Conservation (phyloP, 2,329 filamentous ascomycete species). For the Botrytis byssoidea region DNA sequence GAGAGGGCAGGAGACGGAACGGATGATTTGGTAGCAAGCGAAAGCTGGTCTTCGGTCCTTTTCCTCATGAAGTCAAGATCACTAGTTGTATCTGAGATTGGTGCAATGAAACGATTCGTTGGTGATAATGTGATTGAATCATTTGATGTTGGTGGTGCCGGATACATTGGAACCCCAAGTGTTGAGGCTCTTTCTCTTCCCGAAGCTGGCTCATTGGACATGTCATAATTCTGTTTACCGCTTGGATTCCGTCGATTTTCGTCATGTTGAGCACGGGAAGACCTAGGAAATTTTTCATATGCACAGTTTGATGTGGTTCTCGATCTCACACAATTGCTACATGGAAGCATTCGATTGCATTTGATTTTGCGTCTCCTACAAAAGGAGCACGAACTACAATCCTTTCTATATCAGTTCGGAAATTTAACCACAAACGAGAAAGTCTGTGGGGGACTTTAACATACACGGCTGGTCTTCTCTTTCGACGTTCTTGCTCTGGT, state of each 20-base stretch:
- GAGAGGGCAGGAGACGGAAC: background rate
- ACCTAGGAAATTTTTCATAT: conserved; percentile 43
- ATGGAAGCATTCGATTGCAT: conserved; percentile 59
- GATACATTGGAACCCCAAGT: background rate
- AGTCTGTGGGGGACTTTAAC: conserved; percentile 25
- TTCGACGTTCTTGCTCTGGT: conserved; percentile 38
- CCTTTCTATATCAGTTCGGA: conserved; percentile 30
- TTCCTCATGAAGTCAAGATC: background rate
- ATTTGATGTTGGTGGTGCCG: background rate
- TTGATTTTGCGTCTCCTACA: conserved; percentile 61
- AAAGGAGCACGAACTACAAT: conserved; percentile 52
- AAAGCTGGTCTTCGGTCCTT: background rate
- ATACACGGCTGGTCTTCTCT: conserved; percentile 47
- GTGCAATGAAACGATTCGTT: background rate
- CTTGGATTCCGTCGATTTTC: background rate
- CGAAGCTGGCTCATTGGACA: background rate
- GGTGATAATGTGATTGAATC: background rate
- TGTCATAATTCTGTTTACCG: background rate
- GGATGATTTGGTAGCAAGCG: background rate
- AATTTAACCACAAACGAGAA: background rate
- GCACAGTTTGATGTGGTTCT: conserved; percentile 52
- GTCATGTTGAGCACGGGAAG: conserved; percentile 4
- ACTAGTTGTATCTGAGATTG: background rate
- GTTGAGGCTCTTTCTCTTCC: background rate
- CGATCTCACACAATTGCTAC: conserved; percentile 58